Base-by-base conservation (phyloP, 768 basidiomycete species). In the Amanita muscaria region DNA sequence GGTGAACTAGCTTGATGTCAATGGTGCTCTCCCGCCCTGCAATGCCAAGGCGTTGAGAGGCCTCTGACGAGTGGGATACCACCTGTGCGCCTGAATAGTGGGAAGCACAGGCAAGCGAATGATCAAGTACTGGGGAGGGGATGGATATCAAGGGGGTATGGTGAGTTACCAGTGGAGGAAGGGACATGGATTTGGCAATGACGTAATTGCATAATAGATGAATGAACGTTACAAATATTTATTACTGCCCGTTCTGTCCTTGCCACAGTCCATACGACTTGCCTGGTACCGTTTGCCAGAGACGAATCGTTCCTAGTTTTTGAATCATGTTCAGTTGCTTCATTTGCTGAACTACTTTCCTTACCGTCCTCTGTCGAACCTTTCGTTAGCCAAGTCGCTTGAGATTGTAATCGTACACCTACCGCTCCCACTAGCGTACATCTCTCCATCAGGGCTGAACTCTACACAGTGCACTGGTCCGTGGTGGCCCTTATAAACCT, bases 381-480 rank as follows among this genome's bases (percentile, higher is more conserved):
- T 38, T 42, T 44, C 34, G 39, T 50, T 12, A 34, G 48, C 46
- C 37, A 36, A 39, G 50, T n/a, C 49, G 44, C 35, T 40, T 30
- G 33, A 40, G 9, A 39, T 25, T 45, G 34, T 44, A 43, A 14
- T 49, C 30, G 21, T 47, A 31, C 41, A 77, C 88, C 69, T 62
- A 83, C 94, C 94, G 55, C 89, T 93, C 40, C 94, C 96, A 56
- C 88, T 92, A 27, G 94, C 94, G 61, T 89, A 98, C 72, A 96
- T 77, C 69, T 98, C 96, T 18, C 94, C 94, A 59, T 98, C 94
- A 1, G 94, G 94, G 58, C 86, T 89, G 63, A 83, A 94, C 55
- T 88, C 84, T 37, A 94, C 84, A 44, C 88, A 89, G 55, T 94
- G 91, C 14, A 98, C 93, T 15, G 94, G 93, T 18, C 94, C 96